Base-by-base conservation (phyloP, 768 basidiomycete genomes). In the Pleurotus eryngii region DNA sequence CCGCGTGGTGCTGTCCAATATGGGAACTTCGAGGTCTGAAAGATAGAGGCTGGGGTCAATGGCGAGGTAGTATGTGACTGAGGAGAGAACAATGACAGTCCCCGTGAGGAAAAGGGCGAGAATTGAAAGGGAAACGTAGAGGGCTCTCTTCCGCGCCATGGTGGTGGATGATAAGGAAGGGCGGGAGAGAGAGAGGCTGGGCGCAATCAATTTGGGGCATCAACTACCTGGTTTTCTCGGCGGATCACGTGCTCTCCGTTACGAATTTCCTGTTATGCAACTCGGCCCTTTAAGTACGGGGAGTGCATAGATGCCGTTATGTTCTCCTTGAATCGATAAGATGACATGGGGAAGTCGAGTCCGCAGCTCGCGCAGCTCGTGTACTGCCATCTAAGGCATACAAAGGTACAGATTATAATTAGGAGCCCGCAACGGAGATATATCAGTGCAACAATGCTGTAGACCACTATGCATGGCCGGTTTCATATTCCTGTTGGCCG, bases 31-130 rank as follows among this genome's bases (percentile, higher is more conserved):
- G 11, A 75, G 70, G 68, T 95, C 90, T 4, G 86, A 77, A 67
- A 98, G 76, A 71, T 92, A 95, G 24, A 92, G 93, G 38, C 76
- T 73, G 49, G 83, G 71, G 70, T 87, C 83, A 66, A 98, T 93
- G 60, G 85, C 80, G 59, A 96, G 88, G 68, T 94, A 95, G 71
- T 89, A 92, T 17, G 94, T 89, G 48, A 98, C 83, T 20, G 92
- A 94, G 7, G 91, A 91, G 69, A 98, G 86, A 58, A 98, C 94
- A 71, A 91, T 64, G 72, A 97, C 84, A 17, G 95, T 98, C 46
- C 94, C 94, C 18, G 90, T 64, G 57, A 98, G 86, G 75, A 95
- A 72, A 64, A 93, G 80, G 57, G 84, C 86, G 64, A 96, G 74
- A 61, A 81, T 63, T 57, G 72, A 70, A 60, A 81, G 75, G 60